Evolutionary conservation across 345 rosid genomes (phyloP).

Genomic region (Corchorus capsularis): DNA sequence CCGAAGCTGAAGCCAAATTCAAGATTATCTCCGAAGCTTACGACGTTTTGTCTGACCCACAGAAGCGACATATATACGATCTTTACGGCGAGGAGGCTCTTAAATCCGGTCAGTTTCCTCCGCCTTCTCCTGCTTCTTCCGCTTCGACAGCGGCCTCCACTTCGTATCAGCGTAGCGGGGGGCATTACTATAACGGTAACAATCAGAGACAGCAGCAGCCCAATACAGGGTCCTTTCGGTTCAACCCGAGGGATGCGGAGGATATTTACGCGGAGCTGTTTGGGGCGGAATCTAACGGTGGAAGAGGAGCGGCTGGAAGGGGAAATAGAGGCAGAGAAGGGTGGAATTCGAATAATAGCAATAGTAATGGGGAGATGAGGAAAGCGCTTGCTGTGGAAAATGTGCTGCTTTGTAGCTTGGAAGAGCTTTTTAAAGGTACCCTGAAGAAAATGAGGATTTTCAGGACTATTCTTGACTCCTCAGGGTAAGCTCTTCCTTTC

Average conservation of each 20-base stretch:
- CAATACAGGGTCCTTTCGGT: conserved; percentile 46
- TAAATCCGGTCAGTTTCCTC: conserved; percentile 77
- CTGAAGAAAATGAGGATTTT: conserved; percentile 79
- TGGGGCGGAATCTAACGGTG: conserved; percentile 52
- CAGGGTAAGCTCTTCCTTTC: conserved; percentile 50
- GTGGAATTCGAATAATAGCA: conserved; percentile 36
- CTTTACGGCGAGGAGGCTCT: conserved; percentile 85
- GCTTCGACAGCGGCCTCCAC: conserved; percentile 32
- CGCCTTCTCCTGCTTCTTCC: conserved; percentile 40
- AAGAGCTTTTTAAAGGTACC: conserved; percentile 82
- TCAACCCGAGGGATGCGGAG: conserved; percentile 72
- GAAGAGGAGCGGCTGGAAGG: conserved; percentile 33
- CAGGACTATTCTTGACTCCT: conserved; percentile 49
- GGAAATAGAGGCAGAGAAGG: conserved; percentile 45
- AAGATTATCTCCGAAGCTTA: conserved; percentile 93
- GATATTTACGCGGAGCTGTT: conserved; percentile 83
- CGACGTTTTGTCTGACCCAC: conserved; percentile 72
- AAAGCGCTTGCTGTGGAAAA: conserved; percentile 68
- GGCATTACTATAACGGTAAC: background rate
- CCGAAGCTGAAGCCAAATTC: conserved; percentile 88
- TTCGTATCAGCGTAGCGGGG: conserved; percentile 25
- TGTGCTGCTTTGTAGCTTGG: conserved; percentile 71
- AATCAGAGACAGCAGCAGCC: conserved; percentile 39
- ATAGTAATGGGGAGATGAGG: conserved; percentile 26
- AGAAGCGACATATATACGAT: conserved; percentile 96